A percentile compares a stretch with the other conserved stretches of the same genome.
These are phyloP conservation scores for Venturia pyrina DNA, from an alignment of 2,329 filamentous ascomycete species.

Conservation along the genomic window DNA sequence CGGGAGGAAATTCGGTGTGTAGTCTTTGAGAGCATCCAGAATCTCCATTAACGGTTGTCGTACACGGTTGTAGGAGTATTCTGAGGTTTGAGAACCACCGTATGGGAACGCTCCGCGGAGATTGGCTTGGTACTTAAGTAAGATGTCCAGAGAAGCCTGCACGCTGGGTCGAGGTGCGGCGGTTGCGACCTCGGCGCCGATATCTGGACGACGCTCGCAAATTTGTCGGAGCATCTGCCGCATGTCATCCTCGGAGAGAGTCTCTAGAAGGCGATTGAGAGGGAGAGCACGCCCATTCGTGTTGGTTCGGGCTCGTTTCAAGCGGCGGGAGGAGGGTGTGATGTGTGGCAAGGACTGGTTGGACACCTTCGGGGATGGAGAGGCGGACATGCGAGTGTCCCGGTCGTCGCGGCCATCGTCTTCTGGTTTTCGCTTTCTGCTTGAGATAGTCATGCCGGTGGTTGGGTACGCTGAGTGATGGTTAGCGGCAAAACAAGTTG, in stretches of 20 bases:
- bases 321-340: slow-evolving; percentile 43
- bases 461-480: slow-evolving; percentile 19
- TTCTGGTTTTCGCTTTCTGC: slow-evolving; percentile 81
- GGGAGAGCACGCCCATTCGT: slow-evolving; percentile 55
- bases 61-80: slow-evolving; percentile 92
- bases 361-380: slow-evolving; percentile 66
- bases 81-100: slow-evolving; percentile 72
- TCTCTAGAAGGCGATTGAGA: slow-evolving; percentile 78
- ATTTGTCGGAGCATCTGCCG: slow-evolving; percentile 80
- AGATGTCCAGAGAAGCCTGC: slow-evolving; percentile 65
- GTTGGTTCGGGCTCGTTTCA: slow-evolving; percentile 58
- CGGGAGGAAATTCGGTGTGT: slow-evolving; percentile 89
- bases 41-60: slow-evolving; percentile 70
- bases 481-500: slow-evolving; percentile 11
- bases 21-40: slow-evolving; percentile 83
- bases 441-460: slow-evolving; percentile 26
- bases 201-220: slow-evolving; percentile 78
- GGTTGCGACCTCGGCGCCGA: slow-evolving; percentile 73
- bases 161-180: slow-evolving; percentile 83
- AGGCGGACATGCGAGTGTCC: slow-evolving; percentile 84
- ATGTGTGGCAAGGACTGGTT: slow-evolving; percentile 51
- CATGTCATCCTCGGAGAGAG: slow-evolving; percentile 75
- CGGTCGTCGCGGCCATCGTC: slow-evolving; percentile 45
- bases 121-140: slow-evolving; percentile 70
- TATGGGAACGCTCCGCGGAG: slow-evolving; percentile 75